Base-by-base conservation (phyloP, 2,329 filamentous ascomycete genomes). In the Neofusicoccum parvum region DNA sequence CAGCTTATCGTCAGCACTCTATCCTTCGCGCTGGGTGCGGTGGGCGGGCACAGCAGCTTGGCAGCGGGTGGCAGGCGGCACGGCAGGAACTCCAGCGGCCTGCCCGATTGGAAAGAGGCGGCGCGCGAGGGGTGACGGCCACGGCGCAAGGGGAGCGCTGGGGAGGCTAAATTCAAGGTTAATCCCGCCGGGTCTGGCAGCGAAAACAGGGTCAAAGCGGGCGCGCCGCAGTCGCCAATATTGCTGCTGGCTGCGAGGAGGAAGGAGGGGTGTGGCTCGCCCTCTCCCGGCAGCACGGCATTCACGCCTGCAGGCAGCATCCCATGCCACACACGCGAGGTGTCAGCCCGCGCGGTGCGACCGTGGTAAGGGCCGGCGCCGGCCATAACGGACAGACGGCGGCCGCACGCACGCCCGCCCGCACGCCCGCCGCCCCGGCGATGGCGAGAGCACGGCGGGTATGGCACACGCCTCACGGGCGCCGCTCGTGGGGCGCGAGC, bases 81-180 rank as follows among this genome's bases (percentile, higher is more conserved):
- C 37, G 39, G 54, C 54, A 43, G 32, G 53, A 15, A 34, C 27
- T 10, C 43, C n/a, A 46, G 45, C 27, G 43, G 43, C 56, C 56
- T 36, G 32, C 56, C 56, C 43, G 32, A 60, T 48, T 17, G 12
- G 45, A 12, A 23, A n/a, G 15, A 27, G 37, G n/a, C 9, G 12
- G 15, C 3, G 39, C 2, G 54, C 23, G 54, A 48, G 56, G 41
- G 12, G n/a, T 37, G 32, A 43, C 56, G 17, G 43, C 5, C 56
- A 23, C 17, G 27, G 41, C 36, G 59, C 46, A 62, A 62, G 23
- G 23, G 23, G 27, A 32, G 27, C 6, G 27, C 27, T 32, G 59
- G 59, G 59, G 20, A 62, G 46, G 59, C 59, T 62, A 62, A 62
- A 51, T 41, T 43, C 59, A 62, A 62, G 59, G 59, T 62, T 51